Conservation (phyloP, 371 early-diverging fungal genomes). For the Mortierella sp. region DNA sequence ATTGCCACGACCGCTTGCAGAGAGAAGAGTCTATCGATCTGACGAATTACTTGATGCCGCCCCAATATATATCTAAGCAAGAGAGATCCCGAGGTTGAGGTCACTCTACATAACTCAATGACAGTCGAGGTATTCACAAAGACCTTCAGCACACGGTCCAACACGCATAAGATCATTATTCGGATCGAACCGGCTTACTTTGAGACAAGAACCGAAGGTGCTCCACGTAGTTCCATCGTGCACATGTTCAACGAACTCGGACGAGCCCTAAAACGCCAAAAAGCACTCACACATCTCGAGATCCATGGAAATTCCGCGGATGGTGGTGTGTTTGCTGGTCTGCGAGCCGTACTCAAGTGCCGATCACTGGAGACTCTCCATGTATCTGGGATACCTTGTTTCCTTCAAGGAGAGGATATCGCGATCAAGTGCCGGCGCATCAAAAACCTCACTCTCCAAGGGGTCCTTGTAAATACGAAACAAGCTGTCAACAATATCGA, state of each 20-base stretch:
- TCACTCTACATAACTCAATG: not conserved
- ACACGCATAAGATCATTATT: not conserved
- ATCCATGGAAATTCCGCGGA: not conserved
- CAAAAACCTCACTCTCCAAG: not conserved
- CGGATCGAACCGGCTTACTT: not conserved
- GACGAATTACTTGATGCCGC: no score
- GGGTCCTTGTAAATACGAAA: not conserved
- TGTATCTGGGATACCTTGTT: not conserved
- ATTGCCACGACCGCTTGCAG: no score
- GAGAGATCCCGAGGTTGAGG: not conserved
- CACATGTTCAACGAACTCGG: not conserved
- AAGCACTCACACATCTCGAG: not conserved
- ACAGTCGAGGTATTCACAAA: not conserved
- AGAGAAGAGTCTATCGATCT: no score
- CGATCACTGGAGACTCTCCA: not conserved
- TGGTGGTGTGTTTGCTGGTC: not conserved
- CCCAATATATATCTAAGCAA: not conserved
- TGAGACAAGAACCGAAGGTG: not conserved
- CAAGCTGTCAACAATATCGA: not conserved
- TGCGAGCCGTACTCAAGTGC: slow-evolving; percentile 1
- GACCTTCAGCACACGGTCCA: not conserved
- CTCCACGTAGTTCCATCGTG: not conserved
- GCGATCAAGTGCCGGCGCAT: not conserved
- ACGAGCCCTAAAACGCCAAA: not conserved
- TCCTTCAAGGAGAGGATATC: not conserved